Conservation (phyloP, 495 filamentous ascomycete genomes). For the Penicillium subrubescens region DNA sequence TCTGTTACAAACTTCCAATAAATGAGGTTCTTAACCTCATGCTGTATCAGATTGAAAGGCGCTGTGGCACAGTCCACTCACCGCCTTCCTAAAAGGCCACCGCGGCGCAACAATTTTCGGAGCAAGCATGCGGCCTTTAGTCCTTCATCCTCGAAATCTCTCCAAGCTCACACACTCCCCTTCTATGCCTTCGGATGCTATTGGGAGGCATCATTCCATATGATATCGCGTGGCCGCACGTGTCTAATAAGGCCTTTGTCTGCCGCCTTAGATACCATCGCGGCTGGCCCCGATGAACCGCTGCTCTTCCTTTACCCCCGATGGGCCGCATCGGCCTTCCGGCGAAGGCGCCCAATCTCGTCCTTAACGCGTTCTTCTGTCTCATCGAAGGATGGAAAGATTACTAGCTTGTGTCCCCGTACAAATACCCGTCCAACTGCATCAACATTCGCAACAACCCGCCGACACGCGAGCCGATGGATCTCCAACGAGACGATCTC, state of each 20-base stretch:
- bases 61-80: constrained; percentile 20
- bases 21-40: no score
- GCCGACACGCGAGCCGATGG: constrained; percentile 32
- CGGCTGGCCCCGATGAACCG: constrained; percentile 42
- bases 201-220: constrained; percentile 25
- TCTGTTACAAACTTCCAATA: no score
- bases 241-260: constrained; percentile 46
- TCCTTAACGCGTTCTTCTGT: constrained; percentile 17
- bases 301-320: constrained; percentile 52
- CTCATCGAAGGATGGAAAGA: background rate
- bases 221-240: constrained; percentile 45
- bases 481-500: constrained; percentile 20
- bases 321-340: constrained; percentile 37
- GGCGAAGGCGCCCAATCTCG: constrained; percentile 27
- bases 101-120: constrained; percentile 32
- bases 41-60: constrained; percentile 14
- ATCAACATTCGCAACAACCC: constrained; percentile 13
- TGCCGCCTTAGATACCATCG: constrained; percentile 40
- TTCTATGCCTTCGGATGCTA: constrained; percentile 22
- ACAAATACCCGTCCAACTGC: constrained; percentile 3
- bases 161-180: constrained; percentile 5
- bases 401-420: constrained; percentile 1
- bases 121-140: constrained; percentile 18
- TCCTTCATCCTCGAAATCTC: constrained; percentile 4
- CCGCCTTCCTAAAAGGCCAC: constrained; percentile 27